Conservation (phyloP, 805 yeast genomes). For the Kregervanrija pseudodelftensis region DNA sequence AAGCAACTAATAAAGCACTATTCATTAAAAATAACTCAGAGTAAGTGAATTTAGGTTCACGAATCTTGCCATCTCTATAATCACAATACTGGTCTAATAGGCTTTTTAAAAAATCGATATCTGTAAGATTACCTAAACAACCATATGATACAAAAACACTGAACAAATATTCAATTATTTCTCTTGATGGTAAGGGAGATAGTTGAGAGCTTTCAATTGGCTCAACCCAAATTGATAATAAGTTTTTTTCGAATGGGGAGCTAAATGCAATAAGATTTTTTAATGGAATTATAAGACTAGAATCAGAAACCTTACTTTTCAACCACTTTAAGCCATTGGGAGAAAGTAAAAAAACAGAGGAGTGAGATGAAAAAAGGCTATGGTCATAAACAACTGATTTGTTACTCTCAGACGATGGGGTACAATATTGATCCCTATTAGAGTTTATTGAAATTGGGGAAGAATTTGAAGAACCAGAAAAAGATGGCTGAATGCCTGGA, state of each 20-base stretch:
- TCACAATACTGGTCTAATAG: conserved; percentile 16
- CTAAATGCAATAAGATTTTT: conserved; percentile 16
- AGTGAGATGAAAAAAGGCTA: conserved; percentile 10
- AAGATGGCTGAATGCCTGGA: background rate
- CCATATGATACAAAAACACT: background rate
- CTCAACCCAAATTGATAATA: conserved; percentile 27
- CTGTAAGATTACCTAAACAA: conserved; percentile 1
- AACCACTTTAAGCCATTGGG: conserved; percentile 36
- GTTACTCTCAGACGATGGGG: too few species aligned
- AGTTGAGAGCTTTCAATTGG: conserved; percentile 24
- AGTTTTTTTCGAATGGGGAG: conserved; percentile 13
- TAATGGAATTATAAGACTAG: conserved; percentile 17
- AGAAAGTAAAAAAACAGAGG: conserved; percentile 35
- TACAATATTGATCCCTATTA: too few species aligned
- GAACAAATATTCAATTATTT: conserved; percentile 12
- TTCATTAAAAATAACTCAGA: conserved; percentile 30
- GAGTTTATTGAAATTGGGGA: background rate
- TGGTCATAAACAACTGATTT: too few species aligned
- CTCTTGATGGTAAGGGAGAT: conserved; percentile 26
- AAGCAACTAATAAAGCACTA: conserved; percentile 18
- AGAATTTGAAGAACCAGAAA: background rate
- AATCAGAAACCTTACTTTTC: conserved; percentile 13
- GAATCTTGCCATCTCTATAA: conserved; percentile 17
- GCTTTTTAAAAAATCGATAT: conserved; percentile 4
- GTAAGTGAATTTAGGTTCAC: conserved; percentile 19